Evolutionary conservation across 441 rosid species (phyloP).

Genomic region (California macrophylla): DNA sequence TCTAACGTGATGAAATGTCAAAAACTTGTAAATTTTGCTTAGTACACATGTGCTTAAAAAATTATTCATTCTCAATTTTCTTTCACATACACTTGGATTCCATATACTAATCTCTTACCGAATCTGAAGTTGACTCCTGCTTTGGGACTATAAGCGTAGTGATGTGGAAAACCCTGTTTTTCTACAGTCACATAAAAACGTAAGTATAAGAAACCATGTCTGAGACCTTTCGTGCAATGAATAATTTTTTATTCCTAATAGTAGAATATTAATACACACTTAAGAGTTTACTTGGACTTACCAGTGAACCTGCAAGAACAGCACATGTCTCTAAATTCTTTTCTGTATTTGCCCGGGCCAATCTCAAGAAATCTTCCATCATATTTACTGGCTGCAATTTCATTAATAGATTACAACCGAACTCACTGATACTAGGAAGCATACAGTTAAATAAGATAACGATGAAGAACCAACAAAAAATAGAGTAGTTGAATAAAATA

Average conservation of each 20-base stretch:
- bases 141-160: slow-evolving; percentile 86
- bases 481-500: slow-evolving; percentile 1
- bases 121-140: slow-evolving; percentile 96
- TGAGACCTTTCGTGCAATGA: background rate
- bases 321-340: slow-evolving; percentile 93
- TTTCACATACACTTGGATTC: background rate
- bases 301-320: slow-evolving; percentile 88
- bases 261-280: background rate
- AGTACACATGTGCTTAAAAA: background rate
- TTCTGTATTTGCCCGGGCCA: slow-evolving; percentile 67
- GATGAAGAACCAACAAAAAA: slow-evolving; percentile 4
- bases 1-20: background rate
- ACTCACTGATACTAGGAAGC: background rate
- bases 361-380: slow-evolving; percentile 79
- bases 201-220: slow-evolving; percentile 13
- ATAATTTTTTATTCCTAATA: background rate
- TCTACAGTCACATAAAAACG: slow-evolving; percentile 28
- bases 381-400: slow-evolving; percentile 62
- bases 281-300: slow-evolving; percentile 25
- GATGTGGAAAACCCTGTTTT: slow-evolving; percentile 87
- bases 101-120: slow-evolving; percentile 34
- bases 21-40: background rate
- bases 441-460: background rate
- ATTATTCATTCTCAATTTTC: background rate
- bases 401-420: slow-evolving; percentile 15